phyloP scores from a whole-genome alignment of 306 rosid species.

The Prosopis cineraria region DNA sequence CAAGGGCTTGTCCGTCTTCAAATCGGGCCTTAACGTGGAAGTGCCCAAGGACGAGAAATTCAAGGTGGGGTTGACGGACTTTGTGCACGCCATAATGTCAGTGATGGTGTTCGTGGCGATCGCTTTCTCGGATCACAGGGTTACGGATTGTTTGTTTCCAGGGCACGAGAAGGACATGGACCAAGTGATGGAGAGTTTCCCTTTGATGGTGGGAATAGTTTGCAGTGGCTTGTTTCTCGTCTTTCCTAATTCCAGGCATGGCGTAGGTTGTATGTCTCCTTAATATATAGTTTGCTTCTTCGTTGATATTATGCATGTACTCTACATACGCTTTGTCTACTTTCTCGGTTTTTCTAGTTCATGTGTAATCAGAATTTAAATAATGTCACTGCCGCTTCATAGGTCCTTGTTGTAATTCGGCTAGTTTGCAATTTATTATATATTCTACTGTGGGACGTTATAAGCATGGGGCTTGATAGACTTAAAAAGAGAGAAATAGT shows the following conservation, averaged over 20 bases:
- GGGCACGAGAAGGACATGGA: slow-evolving; percentile 73
- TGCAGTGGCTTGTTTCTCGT: slow-evolving; percentile 75
- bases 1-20: slow-evolving; percentile 64
- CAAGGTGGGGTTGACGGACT: slow-evolving; percentile 47
- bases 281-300: slow-evolving; percentile 4
- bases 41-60: slow-evolving; percentile 57
- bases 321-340: background rate
- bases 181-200: slow-evolving; percentile 77
- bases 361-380: background rate
- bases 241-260: slow-evolving; percentile 66
- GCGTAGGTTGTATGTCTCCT: slow-evolving; percentile 72
- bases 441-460: too few species aligned
- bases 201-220: slow-evolving; percentile 66
- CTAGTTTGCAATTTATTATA: too few species aligned
- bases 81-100: slow-evolving; percentile 77
- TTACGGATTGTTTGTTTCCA: slow-evolving; percentile 62
- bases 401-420: too few species aligned
- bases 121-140: slow-evolving; percentile 76
- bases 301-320: background rate
- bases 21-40: slow-evolving; percentile 47
- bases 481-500: too few species aligned
- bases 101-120: slow-evolving; percentile 76
- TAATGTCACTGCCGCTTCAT: background rate
- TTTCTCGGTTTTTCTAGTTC: background rate
- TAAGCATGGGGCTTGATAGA: too few species aligned